Evolutionary conservation across 805 yeast genomes (phyloP).

Genomic region (Metschnikowia colocasiae): DNA sequence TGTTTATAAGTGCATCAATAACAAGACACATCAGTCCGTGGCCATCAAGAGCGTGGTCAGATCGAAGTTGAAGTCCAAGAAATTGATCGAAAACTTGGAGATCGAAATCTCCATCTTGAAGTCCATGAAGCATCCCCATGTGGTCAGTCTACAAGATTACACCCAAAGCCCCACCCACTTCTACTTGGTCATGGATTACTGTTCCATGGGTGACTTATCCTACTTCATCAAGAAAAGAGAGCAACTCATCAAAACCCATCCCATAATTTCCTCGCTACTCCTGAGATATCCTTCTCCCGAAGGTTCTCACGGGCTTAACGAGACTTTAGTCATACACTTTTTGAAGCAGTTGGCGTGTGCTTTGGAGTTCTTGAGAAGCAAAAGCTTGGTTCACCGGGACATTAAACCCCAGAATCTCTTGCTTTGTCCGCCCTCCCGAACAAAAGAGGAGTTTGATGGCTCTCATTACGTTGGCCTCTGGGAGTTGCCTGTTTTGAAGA

Average conservation of each 20-base stretch:
- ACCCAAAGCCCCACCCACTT: conserved; percentile 73
- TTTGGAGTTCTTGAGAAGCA: conserved; percentile 71
- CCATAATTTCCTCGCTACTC: conserved; percentile 70
- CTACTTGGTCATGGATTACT: conserved; percentile 93
- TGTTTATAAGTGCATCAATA: conserved; percentile 79
- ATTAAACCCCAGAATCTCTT: conserved; percentile 89
- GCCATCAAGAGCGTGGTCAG: conserved; percentile 88
- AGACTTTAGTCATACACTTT: conserved; percentile 75
- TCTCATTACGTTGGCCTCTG: conserved; percentile 70
- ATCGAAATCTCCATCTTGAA: conserved; percentile 87
- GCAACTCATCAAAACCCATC: conserved; percentile 70
- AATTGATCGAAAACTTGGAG: conserved; percentile 84
- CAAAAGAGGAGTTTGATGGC: conserved; percentile 55
- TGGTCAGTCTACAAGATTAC: conserved; percentile 82
- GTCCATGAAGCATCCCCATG: conserved; percentile 87
- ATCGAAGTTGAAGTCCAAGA: conserved; percentile 77
- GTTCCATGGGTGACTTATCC: conserved; percentile 91
- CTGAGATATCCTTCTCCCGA: conserved; percentile 81
- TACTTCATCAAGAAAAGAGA: conserved; percentile 76
- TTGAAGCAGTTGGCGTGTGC: conserved; percentile 85
- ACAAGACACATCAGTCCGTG: conserved; percentile 54
- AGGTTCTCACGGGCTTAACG: conserved; percentile 74
- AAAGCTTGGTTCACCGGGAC: conserved; percentile 89
- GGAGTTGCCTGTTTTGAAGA: conserved; percentile 85
- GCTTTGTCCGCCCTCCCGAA: conserved; percentile 75